Evolutionary conservation across 2,329 filamentous ascomycete species (phyloP).

Genomic region (Calonectria pseudoturangicola): DNA sequence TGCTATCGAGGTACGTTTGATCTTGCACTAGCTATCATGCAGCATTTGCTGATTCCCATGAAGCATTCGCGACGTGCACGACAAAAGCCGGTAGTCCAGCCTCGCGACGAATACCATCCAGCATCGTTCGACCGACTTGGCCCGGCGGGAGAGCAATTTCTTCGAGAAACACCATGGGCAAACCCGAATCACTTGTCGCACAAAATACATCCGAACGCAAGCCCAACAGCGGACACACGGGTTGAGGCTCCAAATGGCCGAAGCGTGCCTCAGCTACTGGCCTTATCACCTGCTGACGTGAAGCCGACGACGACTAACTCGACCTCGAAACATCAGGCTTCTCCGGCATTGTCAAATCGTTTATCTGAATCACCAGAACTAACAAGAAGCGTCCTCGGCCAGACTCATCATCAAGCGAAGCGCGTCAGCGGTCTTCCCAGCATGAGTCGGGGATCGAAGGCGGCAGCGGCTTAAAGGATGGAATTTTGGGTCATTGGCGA

Average conservation of each 20-base stretch:
- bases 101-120: constrained; percentile 69
- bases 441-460: constrained; percentile 59
- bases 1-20: constrained; percentile 83
- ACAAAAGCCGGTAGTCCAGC: constrained; percentile 63
- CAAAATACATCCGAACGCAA: constrained; percentile 64
- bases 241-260: constrained; percentile 43
- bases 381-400: constrained; percentile 61
- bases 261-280: constrained; percentile 47
- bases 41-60: constrained; percentile 43
- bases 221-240: constrained; percentile 40
- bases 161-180: constrained; percentile 93
- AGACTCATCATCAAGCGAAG: constrained; percentile 58
- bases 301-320: constrained; percentile 53
- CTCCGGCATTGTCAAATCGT: constrained; percentile 53
- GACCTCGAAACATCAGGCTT: constrained; percentile 49
- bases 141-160: constrained; percentile 88
- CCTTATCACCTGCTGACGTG: constrained; percentile 44
- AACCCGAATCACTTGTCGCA: constrained; percentile 89
- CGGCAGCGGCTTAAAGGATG: constrained; percentile 57
- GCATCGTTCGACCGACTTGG: constrained; percentile 71
- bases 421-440: constrained; percentile 57
- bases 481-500: constrained; percentile 41
- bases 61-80: constrained; percentile 60
- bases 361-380: constrained; percentile 67
- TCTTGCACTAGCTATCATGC: constrained; percentile 43